Conservation (phyloP, 495 filamentous ascomycete species). For the Rhypophila decipiens region DNA sequence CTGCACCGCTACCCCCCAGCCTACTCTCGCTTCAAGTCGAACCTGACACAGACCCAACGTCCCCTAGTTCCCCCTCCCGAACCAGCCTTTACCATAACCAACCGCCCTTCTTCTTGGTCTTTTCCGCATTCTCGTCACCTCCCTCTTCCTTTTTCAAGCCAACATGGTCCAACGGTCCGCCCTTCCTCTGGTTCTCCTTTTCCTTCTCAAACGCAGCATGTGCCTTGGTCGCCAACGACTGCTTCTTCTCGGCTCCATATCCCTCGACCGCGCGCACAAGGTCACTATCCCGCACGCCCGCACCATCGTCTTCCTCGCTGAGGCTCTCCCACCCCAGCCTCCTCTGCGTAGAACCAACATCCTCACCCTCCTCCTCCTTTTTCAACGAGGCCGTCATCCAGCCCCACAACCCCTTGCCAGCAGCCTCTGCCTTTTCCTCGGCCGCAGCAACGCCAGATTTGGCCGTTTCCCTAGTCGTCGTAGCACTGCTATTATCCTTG, state of each 20-base stretch:
- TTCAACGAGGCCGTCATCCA: conserved; percentile 47
- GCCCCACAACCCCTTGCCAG: conserved; percentile 14
- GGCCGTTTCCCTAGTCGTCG: background rate
- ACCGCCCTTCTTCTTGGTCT: conserved; percentile 26
- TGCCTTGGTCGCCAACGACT: conserved; percentile 25
- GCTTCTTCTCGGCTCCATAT: conserved; percentile 26
- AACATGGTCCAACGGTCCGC: conserved; percentile 42
- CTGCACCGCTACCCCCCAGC: too few species aligned
- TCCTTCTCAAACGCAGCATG: conserved; percentile 44
- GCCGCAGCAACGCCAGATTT: background rate
- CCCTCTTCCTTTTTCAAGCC: conserved; percentile 18
- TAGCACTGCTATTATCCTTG: too few species aligned
- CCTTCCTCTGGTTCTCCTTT: conserved; percentile 41
- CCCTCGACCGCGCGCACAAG: conserved; percentile 31
- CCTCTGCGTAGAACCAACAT: conserved; percentile 21
- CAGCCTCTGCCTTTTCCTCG: conserved; percentile 12
- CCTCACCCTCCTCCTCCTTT: conserved; percentile 50
- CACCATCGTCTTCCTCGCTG: conserved; percentile 29
- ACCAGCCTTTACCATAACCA: conserved; percentile 29
- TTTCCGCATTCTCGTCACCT: conserved; percentile 13
- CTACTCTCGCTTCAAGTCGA: too few species aligned
- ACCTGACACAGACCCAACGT: too few species aligned
- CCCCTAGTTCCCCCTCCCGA: too few species aligned
- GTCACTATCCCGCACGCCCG: conserved; percentile 31
- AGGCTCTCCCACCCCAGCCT: conserved; percentile 30